Evolutionary conservation across 306 rosid species (phyloP).

Genomic region (Crotalaria pallida): DNA sequence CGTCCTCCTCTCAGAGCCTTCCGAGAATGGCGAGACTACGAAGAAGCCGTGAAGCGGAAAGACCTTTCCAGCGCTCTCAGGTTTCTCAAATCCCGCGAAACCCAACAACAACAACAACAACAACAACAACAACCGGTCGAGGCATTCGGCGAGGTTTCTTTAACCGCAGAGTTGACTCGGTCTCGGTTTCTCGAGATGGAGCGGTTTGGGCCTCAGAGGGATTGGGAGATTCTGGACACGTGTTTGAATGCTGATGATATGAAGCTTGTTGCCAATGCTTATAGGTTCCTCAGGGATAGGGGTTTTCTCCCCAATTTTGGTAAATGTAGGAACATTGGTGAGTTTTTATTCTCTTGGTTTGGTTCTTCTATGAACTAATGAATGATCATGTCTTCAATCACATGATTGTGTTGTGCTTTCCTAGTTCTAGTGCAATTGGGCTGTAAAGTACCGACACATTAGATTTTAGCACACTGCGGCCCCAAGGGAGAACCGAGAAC

Average conservation of each 20-base stretch:
- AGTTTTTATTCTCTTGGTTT: too few relatives aligned
- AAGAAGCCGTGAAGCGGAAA: constrained; percentile 88
- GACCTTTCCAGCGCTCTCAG: constrained; percentile 83
- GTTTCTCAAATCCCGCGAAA: constrained; percentile 57
- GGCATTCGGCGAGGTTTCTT: constrained; percentile 13
- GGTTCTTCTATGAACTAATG: not conserved
- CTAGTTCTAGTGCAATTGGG: not conserved
- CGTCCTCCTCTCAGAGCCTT: constrained; percentile 25
- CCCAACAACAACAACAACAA: constrained; percentile 12
- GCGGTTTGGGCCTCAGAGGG: constrained; percentile 61
- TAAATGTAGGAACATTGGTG: constrained; percentile 86
- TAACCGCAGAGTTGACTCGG: constrained; percentile 32
- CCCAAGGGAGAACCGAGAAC: too few relatives aligned
- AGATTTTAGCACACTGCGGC: too few relatives aligned
- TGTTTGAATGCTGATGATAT: constrained; percentile 94
- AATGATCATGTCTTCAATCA: not conserved
- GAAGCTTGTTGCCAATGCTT: constrained; percentile 86
- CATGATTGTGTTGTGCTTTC: not conserved
- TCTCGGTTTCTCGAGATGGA: constrained; percentile 47
- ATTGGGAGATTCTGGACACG: constrained; percentile 91
- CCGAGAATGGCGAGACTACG: constrained; percentile 89
- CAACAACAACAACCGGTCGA: constrained; percentile 23
- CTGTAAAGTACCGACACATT: too few relatives aligned
- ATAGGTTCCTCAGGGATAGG: constrained; percentile 60
- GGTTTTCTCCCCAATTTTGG: constrained; percentile 88